These are phyloP conservation scores for Phalaenopsis hybrid DNA, from an alignment of 116 monocot genomes.

Conservation along the genomic window DNA sequence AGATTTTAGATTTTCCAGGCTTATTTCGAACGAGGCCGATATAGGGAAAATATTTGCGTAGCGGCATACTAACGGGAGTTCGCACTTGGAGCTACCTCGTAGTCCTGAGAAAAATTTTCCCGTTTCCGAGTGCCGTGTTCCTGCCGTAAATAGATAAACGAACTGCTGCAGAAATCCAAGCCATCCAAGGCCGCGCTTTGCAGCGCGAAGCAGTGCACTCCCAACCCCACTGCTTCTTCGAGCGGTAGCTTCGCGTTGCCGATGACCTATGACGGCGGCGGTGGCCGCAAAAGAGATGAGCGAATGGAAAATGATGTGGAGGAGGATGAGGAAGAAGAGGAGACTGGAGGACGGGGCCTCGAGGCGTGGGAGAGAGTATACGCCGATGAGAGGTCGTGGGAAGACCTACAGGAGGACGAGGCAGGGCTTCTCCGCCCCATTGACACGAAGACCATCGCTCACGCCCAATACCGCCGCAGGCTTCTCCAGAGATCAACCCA, in stretches of 20 bases:
- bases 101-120: no score
- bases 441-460: conserved; percentile 51
- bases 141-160: no score
- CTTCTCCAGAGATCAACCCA: conserved; percentile 49
- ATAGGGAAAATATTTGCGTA: no score
- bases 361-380: conserved; percentile 72
- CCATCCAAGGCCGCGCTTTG: not conserved
- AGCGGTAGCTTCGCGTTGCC: not conserved
- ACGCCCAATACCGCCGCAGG: conserved; percentile 75
- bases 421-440: conserved; percentile 79
- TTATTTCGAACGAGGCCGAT: no score
- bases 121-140: no score
- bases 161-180: no score
- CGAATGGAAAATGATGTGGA: conserved; percentile 4
- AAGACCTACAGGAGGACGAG: conserved; percentile 93
- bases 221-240: not conserved
- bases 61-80: no score
- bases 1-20: no score
- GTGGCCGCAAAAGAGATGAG: not conserved
- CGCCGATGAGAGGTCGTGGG: conserved; percentile 90
- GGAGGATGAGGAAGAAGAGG: conserved; percentile 46
- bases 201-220: not conserved
- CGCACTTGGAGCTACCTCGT: no score
- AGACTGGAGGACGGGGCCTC: conserved; percentile 20
- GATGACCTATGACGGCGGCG: conserved; percentile 10